These are phyloP conservation scores for Claviceps capensis DNA, from an alignment of 2,329 filamentous ascomycete species.

Conservation along the genomic window DNA sequence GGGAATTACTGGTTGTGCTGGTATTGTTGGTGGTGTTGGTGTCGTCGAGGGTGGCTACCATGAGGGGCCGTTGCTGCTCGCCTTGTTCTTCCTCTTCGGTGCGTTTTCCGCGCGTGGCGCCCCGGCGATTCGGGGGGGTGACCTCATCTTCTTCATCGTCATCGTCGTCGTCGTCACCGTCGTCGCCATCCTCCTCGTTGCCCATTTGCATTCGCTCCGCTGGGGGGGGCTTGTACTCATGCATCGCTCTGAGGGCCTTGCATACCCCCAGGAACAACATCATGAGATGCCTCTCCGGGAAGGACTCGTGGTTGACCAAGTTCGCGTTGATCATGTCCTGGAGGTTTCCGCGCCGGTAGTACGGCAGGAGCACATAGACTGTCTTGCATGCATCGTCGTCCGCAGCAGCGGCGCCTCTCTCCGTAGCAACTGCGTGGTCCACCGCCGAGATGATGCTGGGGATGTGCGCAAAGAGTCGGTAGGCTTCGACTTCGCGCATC, in stretches of 20 bases:
- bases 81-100: conserved; percentile 34
- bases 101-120: no score
- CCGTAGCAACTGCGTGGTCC: conserved; percentile 69
- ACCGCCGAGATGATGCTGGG: conserved; percentile 77
- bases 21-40: neutral
- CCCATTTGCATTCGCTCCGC: conserved; percentile 41
- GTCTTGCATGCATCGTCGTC: conserved; percentile 62
- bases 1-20: neutral
- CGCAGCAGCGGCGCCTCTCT: conserved; percentile 38
- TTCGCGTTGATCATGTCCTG: conserved; percentile 99
- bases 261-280: conserved; percentile 84
- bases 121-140: no score
- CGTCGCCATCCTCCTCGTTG: conserved; percentile 21
- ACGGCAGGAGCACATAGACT: conserved; percentile 90
- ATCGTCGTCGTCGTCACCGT: conserved; percentile 17
- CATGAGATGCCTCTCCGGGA: conserved; percentile 83
- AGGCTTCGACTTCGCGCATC: conserved; percentile 94
- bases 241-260: conserved; percentile 77
- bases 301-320: conserved; percentile 82
- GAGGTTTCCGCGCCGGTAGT: conserved; percentile 87
- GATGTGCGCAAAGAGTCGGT: conserved; percentile 72
- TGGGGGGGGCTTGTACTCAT: conserved; percentile 53
- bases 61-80: conserved; percentile 68
- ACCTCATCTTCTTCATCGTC: conserved; percentile 11
- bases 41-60: conserved; percentile 31